These are phyloP conservation scores for Chaetomium olivaceum DNA, from an alignment of 2,329 filamentous ascomycete species.

Conservation along the genomic window DNA sequence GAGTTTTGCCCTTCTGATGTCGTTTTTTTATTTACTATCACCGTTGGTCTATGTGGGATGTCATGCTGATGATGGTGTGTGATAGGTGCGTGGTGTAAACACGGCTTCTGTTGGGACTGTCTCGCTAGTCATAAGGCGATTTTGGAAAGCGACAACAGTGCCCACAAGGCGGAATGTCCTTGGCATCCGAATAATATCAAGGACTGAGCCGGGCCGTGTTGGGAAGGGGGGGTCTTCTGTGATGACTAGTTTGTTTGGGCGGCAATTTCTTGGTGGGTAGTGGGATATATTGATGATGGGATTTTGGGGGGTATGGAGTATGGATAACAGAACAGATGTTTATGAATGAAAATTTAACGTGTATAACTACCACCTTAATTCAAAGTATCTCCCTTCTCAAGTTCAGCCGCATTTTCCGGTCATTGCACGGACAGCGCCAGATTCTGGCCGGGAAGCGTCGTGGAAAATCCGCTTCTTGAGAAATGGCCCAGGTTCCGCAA, in stretches of 20 bases:
- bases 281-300: neutral
- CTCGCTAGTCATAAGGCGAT: slow-evolving; percentile 40
- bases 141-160: slow-evolving; percentile 38
- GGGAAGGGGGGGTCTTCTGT: neutral
- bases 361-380: neutral
- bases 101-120: slow-evolving; percentile 42
- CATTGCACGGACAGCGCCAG: neutral
- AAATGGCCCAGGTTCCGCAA: neutral
- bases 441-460: neutral
- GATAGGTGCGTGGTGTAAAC: slow-evolving; percentile 36
- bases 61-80: slow-evolving; percentile 10
- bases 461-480: neutral
- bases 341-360: neutral
- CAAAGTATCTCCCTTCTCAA: too few species aligned
- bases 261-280: neutral
- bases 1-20: slow-evolving; percentile 1
- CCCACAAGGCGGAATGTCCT: slow-evolving; percentile 37
- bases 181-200: slow-evolving; percentile 36
- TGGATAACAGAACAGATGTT: neutral
- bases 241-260: neutral
- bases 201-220: slow-evolving; percentile 1
- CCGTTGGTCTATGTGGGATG: neutral
- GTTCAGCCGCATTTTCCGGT: neutral
- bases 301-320: neutral
- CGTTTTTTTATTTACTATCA: neutral